Base-by-base conservation (phyloP, 345 rosid species). In the Balakata baccata region DNA sequence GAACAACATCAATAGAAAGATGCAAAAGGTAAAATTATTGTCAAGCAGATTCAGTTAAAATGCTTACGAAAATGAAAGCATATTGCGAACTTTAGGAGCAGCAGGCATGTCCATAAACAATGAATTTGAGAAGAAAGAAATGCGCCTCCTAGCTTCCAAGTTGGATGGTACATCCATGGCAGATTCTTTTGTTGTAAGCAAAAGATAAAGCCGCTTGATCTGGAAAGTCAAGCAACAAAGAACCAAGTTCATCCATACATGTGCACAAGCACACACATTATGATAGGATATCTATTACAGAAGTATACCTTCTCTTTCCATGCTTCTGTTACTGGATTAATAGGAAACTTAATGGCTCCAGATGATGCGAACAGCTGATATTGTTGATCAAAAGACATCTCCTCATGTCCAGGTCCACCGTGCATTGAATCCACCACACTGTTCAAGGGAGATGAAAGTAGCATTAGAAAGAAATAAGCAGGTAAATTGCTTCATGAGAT, bases 121-220 rank as follows among this genome's bases (percentile, higher is more conserved):
- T 5, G 98, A 96, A 86, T 96, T 96, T 56, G 99, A 93, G 84
- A 96, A 96, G 88, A 90, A 96, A 78, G 99, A 91, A 22, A 96
- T 93, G 46, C 98, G 89, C 81, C 99, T 91, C 86, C 97, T 83
- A 63, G 99, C 99, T 85, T 96, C 99, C 67, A 96, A 78, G 86
- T 96, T 96, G 66, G 99, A 89, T 58, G 99, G 99, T 18, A 96
- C 99, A 85, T 96, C 99, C 99, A 93, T 96, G 20, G 98, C 98
- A 53, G 99, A 96, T 81, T 96, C 99, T 87, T 96, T 96, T 8
- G 98, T 91, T 71, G 95, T 93, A 74, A 96, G 94, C 86, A 96
- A 86, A 38, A 91, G 87, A 80, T 72, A 76, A 74, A 92, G 85
- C 63, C 96, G 80, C 59, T 90, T 90, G 77, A 92, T 92, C 97